Evolutionary conservation across 1,139 yeast species (phyloP).

Genomic region (Blastobotrys niveus): DNA sequence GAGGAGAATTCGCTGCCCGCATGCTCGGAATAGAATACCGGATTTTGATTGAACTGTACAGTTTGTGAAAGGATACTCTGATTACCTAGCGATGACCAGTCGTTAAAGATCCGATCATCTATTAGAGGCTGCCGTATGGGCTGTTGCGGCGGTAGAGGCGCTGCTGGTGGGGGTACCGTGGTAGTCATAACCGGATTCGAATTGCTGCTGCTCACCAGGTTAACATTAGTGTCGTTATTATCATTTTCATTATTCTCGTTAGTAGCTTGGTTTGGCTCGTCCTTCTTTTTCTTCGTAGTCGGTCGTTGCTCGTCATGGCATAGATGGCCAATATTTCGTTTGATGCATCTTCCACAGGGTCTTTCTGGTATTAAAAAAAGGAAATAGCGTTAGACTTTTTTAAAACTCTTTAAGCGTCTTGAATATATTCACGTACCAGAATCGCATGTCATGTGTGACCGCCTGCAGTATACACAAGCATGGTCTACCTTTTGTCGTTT

Average conservation of each 20-base stretch:
- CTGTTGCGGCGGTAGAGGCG: not conserved
- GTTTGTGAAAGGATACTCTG: constrained; percentile 26
- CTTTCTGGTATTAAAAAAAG: constrained; percentile 37
- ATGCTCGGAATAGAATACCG: constrained; percentile 81
- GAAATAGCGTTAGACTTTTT: not conserved
- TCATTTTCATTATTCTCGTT: not conserved
- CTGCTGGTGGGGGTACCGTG: not conserved
- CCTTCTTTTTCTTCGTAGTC: constrained; percentile 14
- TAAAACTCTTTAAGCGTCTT: not conserved
- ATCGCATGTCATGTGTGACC: constrained; percentile 95
- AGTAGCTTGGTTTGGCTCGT: not conserved
- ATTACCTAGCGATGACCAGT: constrained; percentile 25
- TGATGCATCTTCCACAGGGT: constrained; percentile 84
- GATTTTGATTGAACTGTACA: constrained; percentile 29
- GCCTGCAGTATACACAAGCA: constrained; percentile 87
- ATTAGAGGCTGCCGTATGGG: not conserved
- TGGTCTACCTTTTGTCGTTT: constrained; percentile 33
- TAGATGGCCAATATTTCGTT: constrained; percentile 81
- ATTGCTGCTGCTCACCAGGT: not conserved
- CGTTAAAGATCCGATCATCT: constrained; percentile 13
- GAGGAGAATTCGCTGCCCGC: constrained; percentile 93
- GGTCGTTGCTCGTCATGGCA: constrained; percentile 70
- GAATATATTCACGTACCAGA: constrained; percentile 16
- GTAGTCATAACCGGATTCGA: not conserved
- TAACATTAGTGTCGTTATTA: not conserved